Percentiles rank a stretch among this genome's conserved stretches.
phyloP scores from a whole-genome alignment of 805 yeast genomes.

The Danielia reshetovae region DNA sequence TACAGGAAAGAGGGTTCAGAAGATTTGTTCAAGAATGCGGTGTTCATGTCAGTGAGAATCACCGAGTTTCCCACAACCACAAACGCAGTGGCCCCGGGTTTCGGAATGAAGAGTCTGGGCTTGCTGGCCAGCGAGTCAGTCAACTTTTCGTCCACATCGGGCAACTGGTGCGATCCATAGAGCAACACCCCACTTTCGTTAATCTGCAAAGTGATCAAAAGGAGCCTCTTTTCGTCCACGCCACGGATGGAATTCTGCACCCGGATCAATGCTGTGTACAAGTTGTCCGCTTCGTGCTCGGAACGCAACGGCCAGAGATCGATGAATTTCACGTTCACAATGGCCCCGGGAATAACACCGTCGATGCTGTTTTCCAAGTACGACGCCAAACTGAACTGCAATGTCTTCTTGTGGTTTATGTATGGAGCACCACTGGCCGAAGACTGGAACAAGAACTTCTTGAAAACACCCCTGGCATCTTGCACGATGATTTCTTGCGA shows the following conservation, averaged over 20 bases:
- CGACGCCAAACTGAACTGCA: constrained; percentile 29
- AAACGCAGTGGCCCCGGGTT: constrained; percentile 57
- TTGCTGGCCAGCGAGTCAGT: constrained; percentile 11
- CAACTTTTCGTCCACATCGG: constrained; percentile 28
- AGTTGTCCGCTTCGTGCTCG: constrained; percentile 11
- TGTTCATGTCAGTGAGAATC: constrained; percentile 59
- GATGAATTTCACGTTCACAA: constrained; percentile 48
- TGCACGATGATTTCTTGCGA: constrained; percentile 38
- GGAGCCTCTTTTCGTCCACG: constrained; percentile 26
- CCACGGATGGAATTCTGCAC: constrained; percentile 11
- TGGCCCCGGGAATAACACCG: constrained; percentile 49
- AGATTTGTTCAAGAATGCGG: constrained; percentile 25
- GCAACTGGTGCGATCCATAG: constrained; percentile 63
- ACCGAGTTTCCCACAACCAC: constrained; percentile 58
- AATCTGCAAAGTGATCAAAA: constrained; percentile 51
- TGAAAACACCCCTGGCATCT: constrained; percentile 44
- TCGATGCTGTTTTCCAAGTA: constrained; percentile 31
- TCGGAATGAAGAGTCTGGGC: constrained; percentile 55
- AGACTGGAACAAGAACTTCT: constrained; percentile 24
- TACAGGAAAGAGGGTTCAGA: constrained; percentile 19
- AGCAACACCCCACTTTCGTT: constrained; percentile 50
- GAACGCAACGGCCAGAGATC: constrained; percentile 55
- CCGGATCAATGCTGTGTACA: constrained; percentile 10
- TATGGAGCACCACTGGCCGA: constrained; percentile 27
- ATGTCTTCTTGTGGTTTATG: constrained; percentile 23